These are phyloP conservation scores for Penicillium sp. DNA, from an alignment of 2,329 filamentous ascomycete species.

Conservation along the genomic window DNA sequence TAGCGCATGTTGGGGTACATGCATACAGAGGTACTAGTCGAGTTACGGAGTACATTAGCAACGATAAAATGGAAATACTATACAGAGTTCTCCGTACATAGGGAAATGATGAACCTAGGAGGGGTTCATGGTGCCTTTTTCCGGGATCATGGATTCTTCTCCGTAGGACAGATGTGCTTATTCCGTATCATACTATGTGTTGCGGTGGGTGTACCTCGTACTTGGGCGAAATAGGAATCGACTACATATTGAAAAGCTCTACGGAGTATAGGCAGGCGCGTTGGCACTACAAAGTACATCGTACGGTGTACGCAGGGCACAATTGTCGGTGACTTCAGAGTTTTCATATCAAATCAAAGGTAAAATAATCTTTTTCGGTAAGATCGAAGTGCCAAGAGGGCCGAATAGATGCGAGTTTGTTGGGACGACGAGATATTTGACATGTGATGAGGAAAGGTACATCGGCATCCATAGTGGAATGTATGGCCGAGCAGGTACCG, in stretches of 20 bases:
- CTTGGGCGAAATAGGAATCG: background rate
- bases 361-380: slow-evolving; percentile 2
- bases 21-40: background rate
- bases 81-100: background rate
- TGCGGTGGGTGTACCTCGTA: background rate
- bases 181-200: background rate
- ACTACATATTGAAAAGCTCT: background rate
- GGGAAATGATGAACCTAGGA: background rate
- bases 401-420: background rate
- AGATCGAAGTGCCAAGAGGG: background rate
- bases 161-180: background rate
- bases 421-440: slow-evolving; percentile 1
- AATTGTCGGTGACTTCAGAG: background rate
- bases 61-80: background rate
- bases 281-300: background rate
- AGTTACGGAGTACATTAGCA: background rate
- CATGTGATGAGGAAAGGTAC: slow-evolving; percentile 9
- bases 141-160: background rate
- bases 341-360: background rate
- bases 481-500: background rate
- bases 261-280: background rate
- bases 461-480: background rate
- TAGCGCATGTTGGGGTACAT: slow-evolving; percentile 5
- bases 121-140: background rate
- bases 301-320: too few species aligned